Evolutionary conservation across 2,329 filamentous ascomycete species (phyloP).

Genomic region (Escovopsis sp.): DNA sequence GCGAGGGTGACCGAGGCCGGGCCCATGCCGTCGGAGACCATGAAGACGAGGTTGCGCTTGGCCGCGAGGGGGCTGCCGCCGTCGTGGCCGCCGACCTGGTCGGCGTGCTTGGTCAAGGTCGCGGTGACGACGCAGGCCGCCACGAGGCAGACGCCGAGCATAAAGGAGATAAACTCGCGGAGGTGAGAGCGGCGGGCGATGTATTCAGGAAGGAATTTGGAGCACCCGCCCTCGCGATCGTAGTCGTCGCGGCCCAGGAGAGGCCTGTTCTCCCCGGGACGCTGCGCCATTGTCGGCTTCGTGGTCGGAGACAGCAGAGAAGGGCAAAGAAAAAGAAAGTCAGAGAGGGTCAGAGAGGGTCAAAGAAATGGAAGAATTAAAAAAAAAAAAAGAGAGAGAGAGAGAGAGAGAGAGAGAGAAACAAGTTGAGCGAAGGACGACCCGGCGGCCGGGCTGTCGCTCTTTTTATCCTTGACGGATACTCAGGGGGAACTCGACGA

Average conservation of each 20-base stretch:
- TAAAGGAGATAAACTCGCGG: slow-evolving; percentile 61
- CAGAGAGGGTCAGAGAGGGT: background rate
- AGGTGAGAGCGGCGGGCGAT: slow-evolving; percentile 26
- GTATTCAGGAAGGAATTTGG: slow-evolving; percentile 8
- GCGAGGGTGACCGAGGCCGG: slow-evolving; percentile 81
- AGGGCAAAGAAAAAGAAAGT: background rate
- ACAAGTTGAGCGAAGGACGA: no score
- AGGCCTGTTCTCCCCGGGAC: slow-evolving; percentile 26
- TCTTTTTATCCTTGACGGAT: no score
- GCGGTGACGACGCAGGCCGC: slow-evolving; percentile 64
- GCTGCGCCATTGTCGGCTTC: no score
- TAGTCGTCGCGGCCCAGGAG: slow-evolving; percentile 23
- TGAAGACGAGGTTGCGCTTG: slow-evolving; percentile 93
- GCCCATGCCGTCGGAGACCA: slow-evolving; percentile 98
- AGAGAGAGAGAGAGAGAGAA: no score
- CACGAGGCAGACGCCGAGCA: slow-evolving; percentile 73
- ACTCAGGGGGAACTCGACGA: no score
- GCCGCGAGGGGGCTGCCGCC: slow-evolving; percentile 27
- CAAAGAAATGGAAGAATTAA: no score
- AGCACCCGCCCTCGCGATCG: slow-evolving; percentile 13
- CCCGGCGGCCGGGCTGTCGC: no score
- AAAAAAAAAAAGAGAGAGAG: no score
- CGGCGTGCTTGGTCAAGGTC: slow-evolving; percentile 60
- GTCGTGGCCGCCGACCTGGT: slow-evolving; percentile 27
- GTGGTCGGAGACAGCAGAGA: background rate